phyloP scores from a whole-genome alignment of 306 rosid genomes.

The Cucurbita ficifolia region DNA sequence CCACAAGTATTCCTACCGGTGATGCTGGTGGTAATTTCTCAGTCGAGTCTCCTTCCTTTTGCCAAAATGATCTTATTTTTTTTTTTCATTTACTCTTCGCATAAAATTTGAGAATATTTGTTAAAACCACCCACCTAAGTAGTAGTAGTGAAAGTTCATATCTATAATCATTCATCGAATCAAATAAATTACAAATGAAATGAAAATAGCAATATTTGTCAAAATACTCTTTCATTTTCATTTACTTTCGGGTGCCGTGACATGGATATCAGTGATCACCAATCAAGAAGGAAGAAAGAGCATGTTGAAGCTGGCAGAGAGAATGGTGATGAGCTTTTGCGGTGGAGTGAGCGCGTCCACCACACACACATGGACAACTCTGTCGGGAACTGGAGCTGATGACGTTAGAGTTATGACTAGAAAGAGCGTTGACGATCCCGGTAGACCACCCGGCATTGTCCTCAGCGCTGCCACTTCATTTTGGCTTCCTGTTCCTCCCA shows the following conservation, averaged over 20 bases:
- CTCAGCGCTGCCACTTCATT: constrained; percentile 97
- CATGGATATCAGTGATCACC: constrained; percentile 62
- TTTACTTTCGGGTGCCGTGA: too few relatives aligned
- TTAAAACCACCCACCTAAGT: too few relatives aligned
- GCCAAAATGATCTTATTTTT: too few relatives aligned
- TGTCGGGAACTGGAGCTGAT: constrained; percentile 87
- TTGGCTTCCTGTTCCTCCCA: constrained; percentile 90
- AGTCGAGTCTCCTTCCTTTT: too few relatives aligned
- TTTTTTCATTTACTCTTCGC: too few relatives aligned
- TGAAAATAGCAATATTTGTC: too few relatives aligned
- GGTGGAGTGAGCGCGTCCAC: constrained; percentile 96
- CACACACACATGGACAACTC: constrained; percentile 86
- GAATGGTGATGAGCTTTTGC: constrained; percentile 94
- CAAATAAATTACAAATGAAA: too few relatives aligned
- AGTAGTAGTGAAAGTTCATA: too few relatives aligned
- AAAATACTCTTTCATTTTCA: too few relatives aligned
- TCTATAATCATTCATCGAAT: too few relatives aligned
- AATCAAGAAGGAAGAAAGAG: constrained; percentile 95
- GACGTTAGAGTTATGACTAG: constrained; percentile 94
- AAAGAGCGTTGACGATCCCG: constrained; percentile 88
- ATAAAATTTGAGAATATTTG: too few relatives aligned
- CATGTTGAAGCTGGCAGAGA: constrained; percentile 87
- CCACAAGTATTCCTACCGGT: constrained; percentile 60
- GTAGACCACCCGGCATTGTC: constrained; percentile 90
- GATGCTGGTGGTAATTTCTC: constrained; percentile 62